phyloP scores from a whole-genome alignment of 2,329 filamentous ascomycete species.

The Orbilia blumenaviensis region DNA sequence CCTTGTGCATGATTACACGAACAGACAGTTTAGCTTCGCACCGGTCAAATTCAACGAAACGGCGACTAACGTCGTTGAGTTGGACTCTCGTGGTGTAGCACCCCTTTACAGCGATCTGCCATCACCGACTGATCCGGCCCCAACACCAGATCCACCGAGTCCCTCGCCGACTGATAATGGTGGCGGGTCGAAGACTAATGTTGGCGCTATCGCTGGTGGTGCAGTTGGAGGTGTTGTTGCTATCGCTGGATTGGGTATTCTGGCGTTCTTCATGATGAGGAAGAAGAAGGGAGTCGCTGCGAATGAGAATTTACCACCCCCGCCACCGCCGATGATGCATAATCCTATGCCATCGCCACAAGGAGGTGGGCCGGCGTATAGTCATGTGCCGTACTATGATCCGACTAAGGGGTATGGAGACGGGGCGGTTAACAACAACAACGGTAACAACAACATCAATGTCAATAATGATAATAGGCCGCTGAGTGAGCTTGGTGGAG shows the following conservation, averaged over 20 bases:
- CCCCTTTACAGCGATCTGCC: background rate
- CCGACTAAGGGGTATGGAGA: conserved; percentile 2
- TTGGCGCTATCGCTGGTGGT: conserved; percentile 65
- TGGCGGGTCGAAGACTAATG: conserved; percentile 55
- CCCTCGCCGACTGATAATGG: background rate
- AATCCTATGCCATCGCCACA: conserved; percentile 3
- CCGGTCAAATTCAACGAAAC: conserved; percentile 33
- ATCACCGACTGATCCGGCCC: background rate
- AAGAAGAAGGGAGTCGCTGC: conserved; percentile 53
- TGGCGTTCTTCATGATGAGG: conserved; percentile 63
- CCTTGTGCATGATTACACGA: conserved; percentile 39
- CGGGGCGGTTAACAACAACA: too few relatives aligned
- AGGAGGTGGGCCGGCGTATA: conserved; percentile 9
- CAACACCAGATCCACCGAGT: background rate
- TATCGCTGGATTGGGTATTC: conserved; percentile 62
- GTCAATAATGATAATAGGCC: background rate
- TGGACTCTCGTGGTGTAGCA: conserved; percentile 32
- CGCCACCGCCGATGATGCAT: conserved; percentile 32
- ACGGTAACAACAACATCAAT: too few relatives aligned
- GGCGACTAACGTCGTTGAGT: conserved; percentile 17
- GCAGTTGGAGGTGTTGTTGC: conserved; percentile 64
- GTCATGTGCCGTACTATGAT: conserved; percentile 15
- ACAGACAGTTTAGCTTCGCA: conserved; percentile 46
- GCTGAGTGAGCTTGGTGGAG: conserved; percentile 18
- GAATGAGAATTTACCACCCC: background rate